Evolutionary conservation across 1,139 yeast species (phyloP), one percentile per base, ranked within the genome.

Genomic region (Yamadazyma sp.): DNA sequence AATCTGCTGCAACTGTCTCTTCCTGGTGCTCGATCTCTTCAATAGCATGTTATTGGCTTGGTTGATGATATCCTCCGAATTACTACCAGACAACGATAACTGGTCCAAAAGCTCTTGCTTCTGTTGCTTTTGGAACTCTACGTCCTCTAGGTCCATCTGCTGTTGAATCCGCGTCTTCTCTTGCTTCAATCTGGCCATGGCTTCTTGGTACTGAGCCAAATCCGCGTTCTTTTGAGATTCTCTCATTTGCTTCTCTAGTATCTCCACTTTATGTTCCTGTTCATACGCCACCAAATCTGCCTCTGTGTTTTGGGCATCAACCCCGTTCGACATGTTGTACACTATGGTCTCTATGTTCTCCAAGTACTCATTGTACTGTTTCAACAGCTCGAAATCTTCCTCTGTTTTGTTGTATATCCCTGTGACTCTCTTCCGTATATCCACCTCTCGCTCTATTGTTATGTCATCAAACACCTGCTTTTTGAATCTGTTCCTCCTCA

Each of bases 401-500:
- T 81, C 79, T 1, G 87, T 81, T 59, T 87, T 85, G 61, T 92
- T 92, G 64, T 85, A 91, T 24, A 91, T 84, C 42, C 75, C 73
- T 47, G 76, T 72, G 12, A 94, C 91, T 43, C 94, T 68, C 50
- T 83, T 83, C 40, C 99, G 75, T 26, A 91, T 81, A 62, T 92
- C 98, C 32, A 94, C 88, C 57, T 92, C 99, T 48, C 85, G 75
- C 61, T 94, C 99, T 10, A 92, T 95, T 9, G 63, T 72, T 30
- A 92, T 78, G 61, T 92, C 98, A 50, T 91, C 97, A 59, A 92
- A 92, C 4, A 88, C 76, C 63, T 92, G 98, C 34, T 87, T 79
- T 64, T 92, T 92, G 69, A 92, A 92, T 63, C 81, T 81, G 66
- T 88, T 88, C 71, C 87, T 87, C 49, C 98, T 71, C 46, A 92